Conservation (phyloP, 371 early-diverging fungal species). For the Apophysomyces sp. region DNA sequence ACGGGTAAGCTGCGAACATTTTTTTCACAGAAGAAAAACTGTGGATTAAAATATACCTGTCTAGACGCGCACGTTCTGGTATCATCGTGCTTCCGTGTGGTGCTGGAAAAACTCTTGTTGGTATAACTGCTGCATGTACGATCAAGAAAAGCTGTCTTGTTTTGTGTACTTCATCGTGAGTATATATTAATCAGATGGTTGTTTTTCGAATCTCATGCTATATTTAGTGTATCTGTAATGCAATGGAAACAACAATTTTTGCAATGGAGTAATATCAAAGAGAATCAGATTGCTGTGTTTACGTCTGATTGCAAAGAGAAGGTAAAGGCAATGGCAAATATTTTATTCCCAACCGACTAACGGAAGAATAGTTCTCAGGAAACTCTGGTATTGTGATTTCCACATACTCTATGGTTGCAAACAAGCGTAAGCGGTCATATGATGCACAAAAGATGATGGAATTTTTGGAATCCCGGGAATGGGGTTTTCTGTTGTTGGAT, state of each 20-base stretch:
- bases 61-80: conserved; percentile 91
- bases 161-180: conserved; percentile 91
- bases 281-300: conserved; percentile 93
- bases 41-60: not conserved
- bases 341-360: not conserved
- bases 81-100: conserved; percentile 99
- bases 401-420: conserved; percentile 99
- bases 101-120: conserved; percentile 99
- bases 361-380: conserved; percentile 59
- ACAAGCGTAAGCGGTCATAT: conserved; percentile 92
- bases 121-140: conserved; percentile 99
- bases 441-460: conserved; percentile 98
- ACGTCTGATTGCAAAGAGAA: conserved; percentile 97
- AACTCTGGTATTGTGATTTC: conserved; percentile 95
- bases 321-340: conserved; percentile 27
- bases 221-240: conserved; percentile 88
- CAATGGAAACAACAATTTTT: conserved; percentile 99
- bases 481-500: conserved; percentile 98
- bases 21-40: conserved; percentile 6
- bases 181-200: not conserved
- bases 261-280: conserved; percentile 93
- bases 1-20: conserved; percentile 48
- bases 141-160: conserved; percentile 97
- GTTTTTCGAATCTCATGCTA: not conserved
- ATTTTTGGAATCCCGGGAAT: conserved; percentile 89